Evolutionary conservation across 495 filamentous ascomycete species (phyloP), one percentile per base, ranked within the genome.

Genomic region (Talaromyces trachyspermus): DNA sequence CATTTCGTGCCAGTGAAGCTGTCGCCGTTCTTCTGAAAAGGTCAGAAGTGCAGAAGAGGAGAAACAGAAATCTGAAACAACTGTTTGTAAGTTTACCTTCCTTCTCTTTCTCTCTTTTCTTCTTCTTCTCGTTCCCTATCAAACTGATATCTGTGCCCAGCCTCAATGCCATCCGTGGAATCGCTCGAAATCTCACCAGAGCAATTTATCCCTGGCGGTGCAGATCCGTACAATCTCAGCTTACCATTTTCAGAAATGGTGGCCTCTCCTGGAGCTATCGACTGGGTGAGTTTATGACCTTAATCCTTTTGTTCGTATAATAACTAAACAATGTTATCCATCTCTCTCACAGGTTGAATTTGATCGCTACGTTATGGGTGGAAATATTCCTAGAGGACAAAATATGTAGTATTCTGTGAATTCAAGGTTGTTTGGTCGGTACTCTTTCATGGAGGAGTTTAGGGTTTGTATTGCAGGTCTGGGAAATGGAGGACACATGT

Each of bases 251-350:
- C 56, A 4, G 55, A 61, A 18, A 63, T 63, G 51, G 58, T 63
- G 37, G 60, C 61, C 45, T 56, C 55, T 5, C 43, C 58, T 19
- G 60, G 58, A 33, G 43, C 49, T 23, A 24, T 63, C n/a, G 68
- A 74, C 49, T 74, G 69, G 70, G 70, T 69, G 37, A 35, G 20
- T 37, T 3, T 14, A 37, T 15, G 7, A 15, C n/a, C 2, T 15
- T 17, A 33, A n/a, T 3, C 20, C 3, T 3, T 11, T 11, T 9
- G 8, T 4, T 15, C 10, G 17, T 8, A 45, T n/a, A 23, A 18
- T 7, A 5, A 32, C n/a, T 15, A 17, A 20, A 7, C 2, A 32
- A 24, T 45, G 26, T 11, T 45, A 42, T 25, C 9, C 2, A 14
- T 3, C 14, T 24, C 1, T 9, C 3, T 3, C 17, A 46, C 10